Evolutionary conservation across 2,329 filamentous ascomycete species (phyloP), one percentile per base, ranked within the genome.

Genomic region (Colletotrichum tabaci): DNA sequence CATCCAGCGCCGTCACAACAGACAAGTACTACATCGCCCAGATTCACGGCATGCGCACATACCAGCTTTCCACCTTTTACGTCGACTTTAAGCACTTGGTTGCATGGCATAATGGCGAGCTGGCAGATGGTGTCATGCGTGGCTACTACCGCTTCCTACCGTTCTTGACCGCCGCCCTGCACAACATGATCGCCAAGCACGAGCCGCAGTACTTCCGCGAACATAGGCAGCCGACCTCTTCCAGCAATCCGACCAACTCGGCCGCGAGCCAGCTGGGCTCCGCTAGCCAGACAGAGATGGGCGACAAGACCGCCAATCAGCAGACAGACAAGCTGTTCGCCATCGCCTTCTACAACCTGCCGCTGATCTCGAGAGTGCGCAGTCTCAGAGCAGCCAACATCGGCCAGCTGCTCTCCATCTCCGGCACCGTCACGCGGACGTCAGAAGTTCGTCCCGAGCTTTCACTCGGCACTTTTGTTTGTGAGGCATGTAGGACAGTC

Each of bases 321-420:
- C 95, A 98, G 84, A 98, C 96, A 0, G 96, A 99, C 84, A 98
- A 97, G 85, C 87, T 99, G 47, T 98, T 99, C 81, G 90, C 94
- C 5, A 87, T 98, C 63, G 95, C 95, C 42, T 97, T 98, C 77
- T 98, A 98, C 85, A 97, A 98, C 79, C 85, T 98, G 38, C 94
- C 95, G 0, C 87, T 98, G 1, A 93, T 98, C 16, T 96, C 94
- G 2, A 89, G 95, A 75, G 90, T 98, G 67, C 93, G 95, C 72
- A 92, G 94, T 77, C 86, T 99, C 74, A 92, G 96, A 42, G 97
- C 96, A 35, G 88, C 90, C 73, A 95, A 98, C 76, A 97, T 99
- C 77, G 96, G 96, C 65, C 94, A 96, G 79, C 88, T 99, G 53
- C 90, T 98, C 7, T 98, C 96, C 13, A 97, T 99, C 76, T 99